Conservation (phyloP, 2,329 filamentous ascomycete genomes). For the Salinomyces thailandicus region DNA sequence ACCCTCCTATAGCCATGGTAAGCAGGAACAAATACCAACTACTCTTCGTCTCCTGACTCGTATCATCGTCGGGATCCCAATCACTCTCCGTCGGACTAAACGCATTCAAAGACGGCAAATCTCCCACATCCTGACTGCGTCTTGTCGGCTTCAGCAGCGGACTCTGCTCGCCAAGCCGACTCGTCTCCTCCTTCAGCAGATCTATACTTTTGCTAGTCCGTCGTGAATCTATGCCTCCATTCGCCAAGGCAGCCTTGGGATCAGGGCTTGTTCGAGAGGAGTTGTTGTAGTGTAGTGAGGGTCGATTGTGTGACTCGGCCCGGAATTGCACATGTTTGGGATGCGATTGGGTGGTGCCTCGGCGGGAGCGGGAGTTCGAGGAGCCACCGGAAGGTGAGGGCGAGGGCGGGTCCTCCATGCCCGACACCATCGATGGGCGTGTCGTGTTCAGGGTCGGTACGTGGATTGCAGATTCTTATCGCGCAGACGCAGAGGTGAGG, state of each 20-base stretch:
- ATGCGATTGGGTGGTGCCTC: constrained; percentile 5
- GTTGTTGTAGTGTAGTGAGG: constrained; percentile 5
- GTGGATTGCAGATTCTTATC: too few relatives aligned
- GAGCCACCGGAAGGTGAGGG: background rate
- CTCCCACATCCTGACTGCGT: constrained; percentile 13
- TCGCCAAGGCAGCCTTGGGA: too few relatives aligned
- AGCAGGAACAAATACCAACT: constrained; percentile 76
- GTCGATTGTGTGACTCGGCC: constrained; percentile 9
- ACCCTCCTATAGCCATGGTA: constrained; percentile 74
- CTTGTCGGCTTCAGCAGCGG: constrained; percentile 18
- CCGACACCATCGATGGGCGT: too few relatives aligned
- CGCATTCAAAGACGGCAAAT: constrained; percentile 6
- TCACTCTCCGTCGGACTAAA: constrained; percentile 5
- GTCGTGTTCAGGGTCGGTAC: too few relatives aligned
- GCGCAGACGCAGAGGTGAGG: too few relatives aligned
- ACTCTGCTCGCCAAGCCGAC: constrained; percentile 20
- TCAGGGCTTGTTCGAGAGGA: constrained; percentile 3
- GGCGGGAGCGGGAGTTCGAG: constrained; percentile 7
- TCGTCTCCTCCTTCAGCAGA: constrained; percentile 10
- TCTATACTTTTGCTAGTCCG: constrained; percentile 4
- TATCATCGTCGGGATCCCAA: constrained; percentile 7
- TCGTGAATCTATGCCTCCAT: background rate
- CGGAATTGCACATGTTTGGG: constrained; percentile 13
- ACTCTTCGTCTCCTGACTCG: constrained; percentile 49
- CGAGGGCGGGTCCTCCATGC: constrained; percentile 7